Conservation (phyloP, 78 protist genomes). For the slime mould (Dictyostelium discoideum) region DNA sequence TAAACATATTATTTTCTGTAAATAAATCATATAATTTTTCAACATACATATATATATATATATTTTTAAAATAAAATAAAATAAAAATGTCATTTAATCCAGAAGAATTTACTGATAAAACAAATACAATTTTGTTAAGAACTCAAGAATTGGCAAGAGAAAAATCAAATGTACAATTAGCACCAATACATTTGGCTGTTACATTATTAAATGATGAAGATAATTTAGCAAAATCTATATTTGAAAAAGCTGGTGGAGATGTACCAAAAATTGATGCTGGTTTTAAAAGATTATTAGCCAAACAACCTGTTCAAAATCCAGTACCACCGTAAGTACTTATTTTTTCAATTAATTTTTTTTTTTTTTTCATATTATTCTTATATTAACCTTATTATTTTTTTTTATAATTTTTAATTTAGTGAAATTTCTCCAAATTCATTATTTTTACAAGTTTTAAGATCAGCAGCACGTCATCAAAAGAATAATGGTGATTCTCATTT, state of each 20-base stretch:
- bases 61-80: neutral
- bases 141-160: conserved; percentile 75
- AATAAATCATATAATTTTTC: no score
- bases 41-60: no score
- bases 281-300: conserved; percentile 17
- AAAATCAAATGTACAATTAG: conserved; percentile 32
- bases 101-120: conserved; percentile 83
- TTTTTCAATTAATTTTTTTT: neutral
- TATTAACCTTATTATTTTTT: neutral
- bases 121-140: conserved; percentile 49
- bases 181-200: conserved; percentile 78
- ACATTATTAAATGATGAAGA: conserved; percentile 71
- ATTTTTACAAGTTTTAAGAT: conserved; percentile 43
- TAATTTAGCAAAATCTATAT: conserved; percentile 48
- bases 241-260: conserved; percentile 76
- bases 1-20: no score
- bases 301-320: conserved; percentile 66
- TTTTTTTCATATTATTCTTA: neutral
- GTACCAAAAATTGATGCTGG: conserved; percentile 53
- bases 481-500: conserved; percentile 83
- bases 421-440: conserved; percentile 66
- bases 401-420: neutral
- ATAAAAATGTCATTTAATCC: conserved; percentile 57
- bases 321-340: conserved; percentile 64
- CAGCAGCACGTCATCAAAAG: conserved; percentile 70